Base-by-base conservation (phyloP, 768 basidiomycete species). In the Pisolithus microcarpus region DNA sequence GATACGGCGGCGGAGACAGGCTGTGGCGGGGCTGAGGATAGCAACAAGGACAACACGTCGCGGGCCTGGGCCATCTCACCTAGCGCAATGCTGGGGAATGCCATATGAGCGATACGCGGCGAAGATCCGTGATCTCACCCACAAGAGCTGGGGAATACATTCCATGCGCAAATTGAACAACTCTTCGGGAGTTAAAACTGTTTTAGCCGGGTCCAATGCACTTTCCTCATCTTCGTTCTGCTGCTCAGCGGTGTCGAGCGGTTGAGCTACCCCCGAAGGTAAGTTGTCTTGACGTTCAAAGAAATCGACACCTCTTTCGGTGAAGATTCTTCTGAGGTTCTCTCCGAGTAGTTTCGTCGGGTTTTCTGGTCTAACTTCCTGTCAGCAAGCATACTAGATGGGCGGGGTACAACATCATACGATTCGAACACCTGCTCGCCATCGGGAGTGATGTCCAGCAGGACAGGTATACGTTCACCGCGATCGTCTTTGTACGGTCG, bases 11-110 rank as follows among this genome's bases (percentile, higher is more conserved):
- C 48, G 30, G 64, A 55, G 43, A 57, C 62, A 49, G 65, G 69
- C 34, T 72, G 68, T 28, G 75, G 67, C 13, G 59, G 50, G 7
- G 71, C 55, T 9, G 75, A 69, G 28, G 74, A 65, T 13, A 89
- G 67, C 13, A 91, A 68, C 24, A 80, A 72, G 21, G 75, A 70
- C 26, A 92, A 68, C 21, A 92, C 71, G 54, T 89, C 86, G 56
- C 77, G 78, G 9, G 87, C 87, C 50, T 84, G 82, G 7, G 79
- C 76, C 78, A 91, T 85, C 66, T 92, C 90, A 50, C 87, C 87
- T 43, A 83, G 68, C 24, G 88, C 86, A 53, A 82, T 77, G 55
- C 87, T 89, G 54, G 34, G 44, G 31, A 46, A 48, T 45, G 38
- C 37, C 21, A 54, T 49, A 55, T 65, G 50, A 66, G 52, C 48